Evolutionary conservation across 2,329 filamentous ascomycete genomes (phyloP), one percentile per base, ranked within the genome.

Genomic region (Ceratocystis colombiana): DNA sequence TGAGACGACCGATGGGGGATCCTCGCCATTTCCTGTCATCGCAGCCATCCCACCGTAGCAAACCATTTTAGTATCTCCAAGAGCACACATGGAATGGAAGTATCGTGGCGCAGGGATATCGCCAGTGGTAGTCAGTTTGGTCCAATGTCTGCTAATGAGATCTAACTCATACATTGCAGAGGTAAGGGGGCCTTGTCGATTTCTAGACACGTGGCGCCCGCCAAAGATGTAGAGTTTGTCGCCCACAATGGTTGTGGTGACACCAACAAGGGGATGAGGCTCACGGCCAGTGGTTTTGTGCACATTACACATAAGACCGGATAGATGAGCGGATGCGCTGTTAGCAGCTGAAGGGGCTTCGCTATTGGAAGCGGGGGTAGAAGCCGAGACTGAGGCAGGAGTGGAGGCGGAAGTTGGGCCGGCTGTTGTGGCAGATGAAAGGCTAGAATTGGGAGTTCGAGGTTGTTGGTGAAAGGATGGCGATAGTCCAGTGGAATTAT

Each of bases 191-290:
- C 82, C 80, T 7, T 92, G 90, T 66, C 89, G 85, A 69, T 86
- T 93, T 70, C 90, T 81, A 15, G 94, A 96, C 64, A 97, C 77
- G 71, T 95, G 85, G 64, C 93, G 84, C 6, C 94, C 94, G 61
- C 94, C 94, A 78, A 97, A 99, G 2, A 97, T 92, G 74, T 96
- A 99, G 25, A 99, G 81, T 75, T 95, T 96, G 75, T 99, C 94
- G 33, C 93, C 94, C 1, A 99, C 76, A 61, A 97, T 89, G 0
- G 94, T 97, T 0, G 94, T 97, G 0, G 94, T 96, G 4, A 94
- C 93, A 41, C 94, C 94, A 0, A 99, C 94, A 1, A 97, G 79
- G 2, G 94, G 89, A 72, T 89, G 90, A 2, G 94, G 94, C 73
- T 97, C 92, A 69, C 86, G 86, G 45, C 94, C 94, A 0, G 93